Percentiles rank a stretch among this genome's conserved stretches.
Evolutionary conservation across 495 filamentous ascomycete species (phyloP).

Genomic region (Aspergillus bridgeri): DNA sequence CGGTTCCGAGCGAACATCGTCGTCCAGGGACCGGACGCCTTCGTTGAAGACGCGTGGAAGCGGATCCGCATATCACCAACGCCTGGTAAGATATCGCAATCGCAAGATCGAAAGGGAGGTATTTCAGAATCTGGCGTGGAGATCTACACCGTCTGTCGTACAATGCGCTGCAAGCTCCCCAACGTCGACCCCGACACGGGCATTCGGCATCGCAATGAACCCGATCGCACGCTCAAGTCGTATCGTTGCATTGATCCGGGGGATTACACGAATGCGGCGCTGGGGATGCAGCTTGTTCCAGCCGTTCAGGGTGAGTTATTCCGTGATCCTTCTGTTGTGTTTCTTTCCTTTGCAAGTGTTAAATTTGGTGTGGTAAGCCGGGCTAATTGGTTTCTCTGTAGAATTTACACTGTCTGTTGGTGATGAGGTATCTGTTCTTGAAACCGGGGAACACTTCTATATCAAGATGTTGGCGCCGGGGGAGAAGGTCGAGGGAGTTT

Average conservation of each 20-base stretch:
- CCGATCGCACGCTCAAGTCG: conserved; percentile 64
- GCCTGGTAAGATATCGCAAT: neutral
- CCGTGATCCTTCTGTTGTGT: neutral
- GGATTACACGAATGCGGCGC: conserved; percentile 62
- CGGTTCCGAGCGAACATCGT: conserved; percentile 88
- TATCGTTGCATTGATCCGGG: conserved; percentile 75
- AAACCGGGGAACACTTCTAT: conserved; percentile 62
- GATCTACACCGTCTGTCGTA: conserved; percentile 65
- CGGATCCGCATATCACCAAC: conserved; percentile 51
- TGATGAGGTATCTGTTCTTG: conserved; percentile 56
- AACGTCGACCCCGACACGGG: conserved; percentile 79
- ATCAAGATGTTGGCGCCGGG: conserved; percentile 48
- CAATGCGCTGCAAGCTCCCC: conserved; percentile 75
- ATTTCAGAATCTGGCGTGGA: conserved; percentile 23
- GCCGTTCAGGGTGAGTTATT: conserved; percentile 31
- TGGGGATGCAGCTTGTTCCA: conserved; percentile 83
- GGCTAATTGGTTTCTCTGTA: conserved; percentile 10
- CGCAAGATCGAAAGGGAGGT: neutral
- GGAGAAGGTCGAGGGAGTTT: conserved; percentile 38
- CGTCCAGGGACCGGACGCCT: conserved; percentile 58
- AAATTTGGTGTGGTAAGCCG: neutral
- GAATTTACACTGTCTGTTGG: conserved; percentile 53
- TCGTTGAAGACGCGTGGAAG: conserved; percentile 78
- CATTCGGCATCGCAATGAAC: conserved; percentile 65
- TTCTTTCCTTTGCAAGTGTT: neutral